phyloP scores from a whole-genome alignment of 176 grass and related monocot genomes.

The Eleusine coracana region DNA sequence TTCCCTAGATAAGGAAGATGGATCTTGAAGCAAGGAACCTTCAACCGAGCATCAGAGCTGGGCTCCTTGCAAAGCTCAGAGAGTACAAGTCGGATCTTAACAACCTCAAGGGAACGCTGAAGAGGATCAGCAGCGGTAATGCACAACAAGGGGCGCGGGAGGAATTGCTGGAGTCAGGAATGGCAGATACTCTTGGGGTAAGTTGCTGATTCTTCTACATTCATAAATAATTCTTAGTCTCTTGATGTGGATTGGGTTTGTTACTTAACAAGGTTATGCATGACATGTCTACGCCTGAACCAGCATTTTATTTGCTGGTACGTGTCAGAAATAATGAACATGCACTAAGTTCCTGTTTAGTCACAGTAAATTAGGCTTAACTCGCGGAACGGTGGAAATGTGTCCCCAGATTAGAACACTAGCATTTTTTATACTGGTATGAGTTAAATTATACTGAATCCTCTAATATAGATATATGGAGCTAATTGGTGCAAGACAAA shows the following conservation, averaged over 20 bases:
- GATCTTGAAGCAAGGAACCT: constrained; percentile 95
- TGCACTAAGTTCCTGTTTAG: constrained; percentile 9
- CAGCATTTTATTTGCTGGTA: background rate
- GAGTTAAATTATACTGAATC: background rate
- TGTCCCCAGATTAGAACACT: background rate
- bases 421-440: background rate
- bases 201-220: constrained; percentile 15
- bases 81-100: constrained; percentile 98
- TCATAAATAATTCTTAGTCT: constrained; percentile 11
- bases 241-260: background rate
- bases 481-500: background rate
- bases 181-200: constrained; percentile 79
- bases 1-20: constrained; percentile 88
- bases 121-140: constrained; percentile 59
- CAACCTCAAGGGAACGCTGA: constrained; percentile 79
- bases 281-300: background rate
- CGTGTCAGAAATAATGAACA: constrained; percentile 4
- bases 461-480: background rate
- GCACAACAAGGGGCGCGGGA: constrained; percentile 64
- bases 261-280: background rate
- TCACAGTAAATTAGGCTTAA: background rate
- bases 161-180: constrained; percentile 87
- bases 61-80: constrained; percentile 78
- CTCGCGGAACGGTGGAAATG: background rate
- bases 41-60: constrained; percentile 79